Conservation (phyloP, 2,329 filamentous ascomycete genomes). For the Ascochyta viciae-villosae region DNA sequence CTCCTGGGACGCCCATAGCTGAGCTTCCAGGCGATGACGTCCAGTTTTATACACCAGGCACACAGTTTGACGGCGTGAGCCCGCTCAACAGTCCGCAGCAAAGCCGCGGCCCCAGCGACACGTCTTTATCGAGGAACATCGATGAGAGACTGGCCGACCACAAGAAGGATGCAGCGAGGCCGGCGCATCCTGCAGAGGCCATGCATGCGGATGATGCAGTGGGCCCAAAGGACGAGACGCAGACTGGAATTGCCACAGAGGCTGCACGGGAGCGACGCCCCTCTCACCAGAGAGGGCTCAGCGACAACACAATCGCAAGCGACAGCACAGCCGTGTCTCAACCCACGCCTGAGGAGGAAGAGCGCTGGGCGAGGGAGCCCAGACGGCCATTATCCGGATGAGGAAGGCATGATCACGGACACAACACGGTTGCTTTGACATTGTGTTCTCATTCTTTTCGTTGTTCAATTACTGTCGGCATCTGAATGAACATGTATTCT, state of each 20-base stretch:
- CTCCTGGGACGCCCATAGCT: conserved; percentile 34
- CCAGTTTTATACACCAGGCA: conserved; percentile 20
- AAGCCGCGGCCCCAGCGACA: conserved; percentile 37
- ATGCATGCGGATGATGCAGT: neutral
- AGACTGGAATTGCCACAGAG: neutral
- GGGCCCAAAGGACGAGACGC: neutral
- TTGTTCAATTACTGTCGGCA: conserved; percentile 2
- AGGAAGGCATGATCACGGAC: neutral
- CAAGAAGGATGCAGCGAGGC: conserved; percentile 3
- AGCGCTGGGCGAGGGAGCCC: conserved; percentile 31
- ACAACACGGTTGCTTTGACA: neutral
- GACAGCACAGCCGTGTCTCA: conserved; percentile 46
- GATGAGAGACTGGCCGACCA: conserved; percentile 32
- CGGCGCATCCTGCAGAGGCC: neutral
- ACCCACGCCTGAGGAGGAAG: conserved; percentile 43
- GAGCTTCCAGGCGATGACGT: conserved; percentile 44
- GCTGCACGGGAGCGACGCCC: conserved; percentile 30
- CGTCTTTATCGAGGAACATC: conserved; percentile 36
- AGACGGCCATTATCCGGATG: conserved; percentile 25
- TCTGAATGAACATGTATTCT: conserved; percentile 1
- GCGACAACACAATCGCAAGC: conserved; percentile 42
- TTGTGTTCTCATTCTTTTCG: neutral
- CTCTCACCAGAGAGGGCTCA: conserved; percentile 41
- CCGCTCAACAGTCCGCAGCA: conserved; percentile 22
- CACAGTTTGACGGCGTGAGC: conserved; percentile 25